A percentile compares a stretch with the other conserved stretches of the same genome.
phyloP scores from a whole-genome alignment of 352 stramenopile genomes.

The Achlya hypogyna region DNA sequence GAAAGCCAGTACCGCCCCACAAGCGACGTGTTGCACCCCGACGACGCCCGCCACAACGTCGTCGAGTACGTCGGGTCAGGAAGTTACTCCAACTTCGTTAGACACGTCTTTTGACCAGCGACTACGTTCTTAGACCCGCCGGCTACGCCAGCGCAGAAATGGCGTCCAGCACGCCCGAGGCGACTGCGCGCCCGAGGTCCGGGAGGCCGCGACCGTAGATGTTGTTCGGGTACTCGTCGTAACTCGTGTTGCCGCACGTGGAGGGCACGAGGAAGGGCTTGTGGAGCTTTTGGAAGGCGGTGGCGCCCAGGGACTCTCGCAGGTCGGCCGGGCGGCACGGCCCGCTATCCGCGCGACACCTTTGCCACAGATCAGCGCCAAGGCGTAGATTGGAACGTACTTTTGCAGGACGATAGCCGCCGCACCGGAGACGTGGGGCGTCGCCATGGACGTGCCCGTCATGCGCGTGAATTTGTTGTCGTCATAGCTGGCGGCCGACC shows the following conservation, averaged over 20 bases:
- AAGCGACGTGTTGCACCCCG: not conserved
- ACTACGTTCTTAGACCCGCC: not conserved
- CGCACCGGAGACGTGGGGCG: slow-evolving; percentile 49
- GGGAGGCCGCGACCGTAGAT: slow-evolving; percentile 59
- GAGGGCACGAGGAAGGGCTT: slow-evolving; percentile 64
- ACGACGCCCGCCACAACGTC: too few species aligned
- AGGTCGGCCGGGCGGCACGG: not conserved
- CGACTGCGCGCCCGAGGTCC: slow-evolving; percentile 39
- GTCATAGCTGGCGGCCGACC: slow-evolving; percentile 46
- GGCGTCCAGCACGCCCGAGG: not conserved
- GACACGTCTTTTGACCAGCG: too few species aligned
- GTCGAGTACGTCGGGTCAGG: too few species aligned
- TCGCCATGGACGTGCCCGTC: slow-evolving; percentile 70
- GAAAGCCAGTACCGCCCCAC: not conserved
- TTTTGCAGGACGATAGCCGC: slow-evolving; percentile 44
- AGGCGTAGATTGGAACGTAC: slow-evolving; percentile 18
- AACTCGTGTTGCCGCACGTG: slow-evolving; percentile 49
- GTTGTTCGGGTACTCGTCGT: slow-evolving; percentile 62
- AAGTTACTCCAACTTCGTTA: too few species aligned
- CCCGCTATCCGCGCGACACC: slow-evolving; percentile 23
- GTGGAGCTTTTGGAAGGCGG: slow-evolving; percentile 34
- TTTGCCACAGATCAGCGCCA: not conserved
- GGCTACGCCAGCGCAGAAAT: not conserved
- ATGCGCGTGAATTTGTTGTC: slow-evolving; percentile 50
- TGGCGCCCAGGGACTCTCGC: slow-evolving; percentile 22